These are phyloP conservation scores for Arabidopsis thaliana DNA, from an alignment of 345 rosid genomes.

Conservation along the genomic window TAIR10.1 NC_003074.8:8940501-8941000, in stretches of 20 bases:
- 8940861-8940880: too few species aligned
- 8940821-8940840: too few species aligned
- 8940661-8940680: background rate
- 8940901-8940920: too few species aligned
- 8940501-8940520: background rate
- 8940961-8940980: too few species aligned
- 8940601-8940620: background rate
- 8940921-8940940: too few species aligned
- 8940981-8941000: too few species aligned
- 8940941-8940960: too few species aligned
- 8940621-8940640: conserved; percentile 17
- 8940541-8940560: background rate
- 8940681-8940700: background rate
- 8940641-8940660: too few species aligned
- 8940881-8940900: too few species aligned
- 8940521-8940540: conserved; percentile 21
- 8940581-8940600: background rate
- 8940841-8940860: background rate
- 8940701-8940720: background rate
- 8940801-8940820: too few species aligned
- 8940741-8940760: background rate
- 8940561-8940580: background rate
- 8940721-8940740: background rate
- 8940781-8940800: too few species aligned
- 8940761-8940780: background rate